Base-by-base conservation (phyloP, 148 eudicot genomes). In the Hydrangea macrophylla region DNA sequence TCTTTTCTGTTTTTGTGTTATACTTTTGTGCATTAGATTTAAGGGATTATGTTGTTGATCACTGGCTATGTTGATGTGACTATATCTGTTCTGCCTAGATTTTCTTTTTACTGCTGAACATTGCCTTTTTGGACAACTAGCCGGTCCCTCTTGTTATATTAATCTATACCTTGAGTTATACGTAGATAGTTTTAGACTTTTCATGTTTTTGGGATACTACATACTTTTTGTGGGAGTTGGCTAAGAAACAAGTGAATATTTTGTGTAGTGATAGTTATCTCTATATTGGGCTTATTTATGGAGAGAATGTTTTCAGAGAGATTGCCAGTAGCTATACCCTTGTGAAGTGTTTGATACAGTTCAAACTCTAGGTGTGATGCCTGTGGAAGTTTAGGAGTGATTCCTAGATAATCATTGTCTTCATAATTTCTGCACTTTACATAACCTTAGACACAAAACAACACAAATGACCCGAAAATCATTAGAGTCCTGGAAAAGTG, bases 21-120 rank as follows among this genome's bases (percentile, higher is more conserved):
- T 40, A 48, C 23, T 72, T 27, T 44, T 55, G 23, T 44, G 25
- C 18, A 42, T 44, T 35, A 40, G 9, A 13, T n/a, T 27, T 64
- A 33, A 51, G 32, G 9, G 45, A 25, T 71, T 25, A 62, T 71
- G 69, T 1, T 44, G 26, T 28, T 64, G 22, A 32, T 31, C 27
- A 31, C 7, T 44, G 24, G 23, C 37, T 13, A 33, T 64, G 39
- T 23, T 55, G 13, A 28, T 22, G 51, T 33, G 61, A 20, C 18
- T 50, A 12, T 23, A 58, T 9, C 51, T 10, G 42, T 28, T 33
- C 17, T 55, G 13, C 11, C 9, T 54, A 11, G 39, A 37, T 32
- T 51, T 45, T 48, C 23, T 37, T 45, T 26, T 13, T 31, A 48
- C 22, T 15, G 6, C 23, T 1, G 53, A 48, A 48, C 22, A 48